Conservation (phyloP, 129 eudicot species). For the Kitagawia praeruptora region DNA sequence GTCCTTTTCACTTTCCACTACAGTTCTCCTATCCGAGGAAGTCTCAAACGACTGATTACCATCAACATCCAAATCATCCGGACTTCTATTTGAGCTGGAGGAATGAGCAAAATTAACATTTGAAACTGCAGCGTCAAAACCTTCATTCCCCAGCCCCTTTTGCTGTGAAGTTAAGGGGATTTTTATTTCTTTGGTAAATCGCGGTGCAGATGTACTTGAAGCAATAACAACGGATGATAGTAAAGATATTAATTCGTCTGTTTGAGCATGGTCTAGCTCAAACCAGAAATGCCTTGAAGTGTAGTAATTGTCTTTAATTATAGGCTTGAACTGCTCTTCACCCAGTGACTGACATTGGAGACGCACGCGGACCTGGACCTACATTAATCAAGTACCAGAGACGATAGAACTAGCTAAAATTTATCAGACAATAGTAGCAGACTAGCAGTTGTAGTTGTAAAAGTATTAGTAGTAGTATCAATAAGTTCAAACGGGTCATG, state of each 20-base stretch:
- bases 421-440: neutral
- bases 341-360: slow-evolving; percentile 41
- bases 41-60: slow-evolving; percentile 15
- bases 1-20: slow-evolving; percentile 32
- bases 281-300: slow-evolving; percentile 49
- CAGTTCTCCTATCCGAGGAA: slow-evolving; percentile 9
- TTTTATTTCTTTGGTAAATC: slow-evolving; percentile 15
- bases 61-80: slow-evolving; percentile 20
- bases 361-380: slow-evolving; percentile 62
- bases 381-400: neutral
- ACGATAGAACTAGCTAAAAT: neutral
- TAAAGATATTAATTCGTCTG: slow-evolving; percentile 37
- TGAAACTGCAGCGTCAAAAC: slow-evolving; percentile 16
- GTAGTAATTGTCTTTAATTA: slow-evolving; percentile 56
- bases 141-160: slow-evolving; percentile 19
- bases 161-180: slow-evolving; percentile 1
- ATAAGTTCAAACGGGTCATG: neutral
- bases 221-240: slow-evolving; percentile 38
- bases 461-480: neutral
- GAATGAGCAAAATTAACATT: slow-evolving; percentile 15
- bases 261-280: slow-evolving; percentile 85
- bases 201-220: slow-evolving; percentile 28
- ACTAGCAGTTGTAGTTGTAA: neutral
- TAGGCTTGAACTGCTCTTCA: slow-evolving; percentile 60
- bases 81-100: slow-evolving; percentile 18